These are phyloP conservation scores for Aethionema arabicum DNA, from an alignment of 345 rosid species.

Conservation along the genomic window DNA sequence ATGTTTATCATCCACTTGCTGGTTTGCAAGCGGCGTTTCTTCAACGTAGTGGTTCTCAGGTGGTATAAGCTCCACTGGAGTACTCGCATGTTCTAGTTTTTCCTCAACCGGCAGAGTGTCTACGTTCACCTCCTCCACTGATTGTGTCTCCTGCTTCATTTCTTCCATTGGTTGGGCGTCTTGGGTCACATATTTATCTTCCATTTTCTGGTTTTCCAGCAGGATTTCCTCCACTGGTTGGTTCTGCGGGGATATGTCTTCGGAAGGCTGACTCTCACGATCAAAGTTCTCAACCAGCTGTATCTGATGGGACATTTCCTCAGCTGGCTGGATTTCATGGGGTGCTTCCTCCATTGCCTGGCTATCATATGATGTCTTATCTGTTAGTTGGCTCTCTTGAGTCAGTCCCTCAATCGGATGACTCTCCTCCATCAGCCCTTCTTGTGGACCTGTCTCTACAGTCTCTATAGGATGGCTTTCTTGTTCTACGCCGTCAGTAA, in stretches of 20 bases:
- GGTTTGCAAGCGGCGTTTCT: slow-evolving; percentile 9
- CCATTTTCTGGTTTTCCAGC: slow-evolving; percentile 11
- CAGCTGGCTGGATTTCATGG: slow-evolving; percentile 6
- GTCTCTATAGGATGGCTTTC: slow-evolving; percentile 14
- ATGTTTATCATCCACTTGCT: slow-evolving; percentile 13
- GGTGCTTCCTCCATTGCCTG: slow-evolving; percentile 1
- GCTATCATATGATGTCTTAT: slow-evolving; percentile 16
- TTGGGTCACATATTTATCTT: slow-evolving; percentile 10
- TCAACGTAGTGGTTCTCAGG: too few species aligned
- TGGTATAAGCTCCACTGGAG: not conserved
- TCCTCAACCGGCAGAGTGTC: slow-evolving; percentile 9
- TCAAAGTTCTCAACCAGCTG: slow-evolving; percentile 11
- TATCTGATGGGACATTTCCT: slow-evolving; percentile 11
- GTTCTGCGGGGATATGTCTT: not conserved
- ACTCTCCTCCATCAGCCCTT: slow-evolving; percentile 12
- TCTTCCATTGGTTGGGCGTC: slow-evolving; percentile 20
- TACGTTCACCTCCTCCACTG: slow-evolving; percentile 1
- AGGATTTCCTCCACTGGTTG: slow-evolving; percentile 20
- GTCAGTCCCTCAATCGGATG: slow-evolving; percentile 25
- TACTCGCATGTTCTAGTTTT: not conserved
- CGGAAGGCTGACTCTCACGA: slow-evolving; percentile 4
- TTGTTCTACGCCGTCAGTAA: slow-evolving; percentile 18
- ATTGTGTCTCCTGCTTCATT: slow-evolving; percentile 5
- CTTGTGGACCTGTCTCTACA: slow-evolving; percentile 15
- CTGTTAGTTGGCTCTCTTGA: slow-evolving; percentile 20